phyloP scores from a whole-genome alignment of 1,284 basidiomycete species.

The Cutaneotrichosporon daszewskae region DNA sequence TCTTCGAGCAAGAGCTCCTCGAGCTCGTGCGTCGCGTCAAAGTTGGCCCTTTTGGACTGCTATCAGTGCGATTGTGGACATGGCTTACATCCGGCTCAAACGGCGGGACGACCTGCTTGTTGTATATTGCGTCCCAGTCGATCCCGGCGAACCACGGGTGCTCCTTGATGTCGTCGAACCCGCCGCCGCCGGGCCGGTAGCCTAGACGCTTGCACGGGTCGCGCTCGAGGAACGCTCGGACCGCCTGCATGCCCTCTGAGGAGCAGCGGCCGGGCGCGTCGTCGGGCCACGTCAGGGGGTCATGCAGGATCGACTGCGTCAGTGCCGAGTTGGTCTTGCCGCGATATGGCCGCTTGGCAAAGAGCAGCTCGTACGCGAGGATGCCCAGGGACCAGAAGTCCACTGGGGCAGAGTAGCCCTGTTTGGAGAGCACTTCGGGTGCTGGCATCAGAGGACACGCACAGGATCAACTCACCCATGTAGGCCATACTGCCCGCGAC shows the following conservation, averaged over 20 bases:
- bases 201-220: slow-evolving; percentile 76
- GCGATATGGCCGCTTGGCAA: slow-evolving; percentile 84
- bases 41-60: slow-evolving; percentile 94
- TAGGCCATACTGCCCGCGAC: slow-evolving; percentile 98
- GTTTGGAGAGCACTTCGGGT: slow-evolving; percentile 73
- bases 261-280: slow-evolving; percentile 43
- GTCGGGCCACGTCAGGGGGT: slow-evolving; percentile 47
- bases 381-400: slow-evolving; percentile 98
- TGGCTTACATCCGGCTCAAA: slow-evolving; percentile 73
- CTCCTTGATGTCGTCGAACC: slow-evolving; percentile 66
- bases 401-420: slow-evolving; percentile 74
- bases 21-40: slow-evolving; percentile 97
- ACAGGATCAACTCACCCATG: slow-evolving; percentile 64
- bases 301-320: slow-evolving; percentile 73
- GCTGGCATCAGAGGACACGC: slow-evolving; percentile 55
- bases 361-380: slow-evolving; percentile 83
- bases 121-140: slow-evolving; percentile 79
- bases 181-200: slow-evolving; percentile 71
- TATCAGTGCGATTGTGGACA: slow-evolving; percentile 2
- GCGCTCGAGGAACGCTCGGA: slow-evolving; percentile 66
- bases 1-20: slow-evolving; percentile 94
- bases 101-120: slow-evolving; percentile 72
- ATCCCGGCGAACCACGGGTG: slow-evolving; percentile 83
- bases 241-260: slow-evolving; percentile 43
- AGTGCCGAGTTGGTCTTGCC: slow-evolving; percentile 85